A percentile compares a stretch with the other conserved stretches of the same genome.
Evolutionary conservation across 768 basidiomycete species (phyloP).

Genomic region (Boletus tylopilopsis): DNA sequence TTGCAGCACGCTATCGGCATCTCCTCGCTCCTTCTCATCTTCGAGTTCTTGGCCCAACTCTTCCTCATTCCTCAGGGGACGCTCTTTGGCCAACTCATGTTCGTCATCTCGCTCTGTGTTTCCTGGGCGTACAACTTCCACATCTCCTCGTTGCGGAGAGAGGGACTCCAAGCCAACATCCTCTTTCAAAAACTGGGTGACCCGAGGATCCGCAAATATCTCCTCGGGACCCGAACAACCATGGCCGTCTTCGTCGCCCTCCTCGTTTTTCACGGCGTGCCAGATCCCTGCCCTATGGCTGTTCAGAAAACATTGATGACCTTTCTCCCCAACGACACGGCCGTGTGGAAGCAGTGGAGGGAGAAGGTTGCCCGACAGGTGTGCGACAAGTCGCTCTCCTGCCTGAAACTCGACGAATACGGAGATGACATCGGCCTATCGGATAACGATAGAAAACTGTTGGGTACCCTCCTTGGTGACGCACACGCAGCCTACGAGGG

Average conservation of each 20-base stretch:
- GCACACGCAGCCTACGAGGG: constrained; percentile 12
- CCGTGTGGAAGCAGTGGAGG: constrained; percentile 21
- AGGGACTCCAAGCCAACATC: constrained; percentile 18
- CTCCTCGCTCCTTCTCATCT: constrained; percentile 26
- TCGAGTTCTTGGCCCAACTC: constrained; percentile 31
- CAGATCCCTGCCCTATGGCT: not conserved
- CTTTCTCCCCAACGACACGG: constrained; percentile 21
- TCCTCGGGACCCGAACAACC: constrained; percentile 14
- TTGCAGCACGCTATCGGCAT: constrained; percentile 15
- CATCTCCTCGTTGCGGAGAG: constrained; percentile 31
- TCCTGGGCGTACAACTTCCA: constrained; percentile 34
- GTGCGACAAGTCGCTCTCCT: constrained; percentile 1
- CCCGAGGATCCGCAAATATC: constrained; percentile 10
- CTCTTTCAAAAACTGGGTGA: constrained; percentile 14
- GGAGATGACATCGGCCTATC: not conserved
- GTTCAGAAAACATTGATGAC: constrained; percentile 9
- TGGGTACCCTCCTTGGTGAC: constrained; percentile 17
- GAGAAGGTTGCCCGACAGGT: constrained; percentile 13
- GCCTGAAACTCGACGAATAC: constrained; percentile 1
- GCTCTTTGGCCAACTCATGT: constrained; percentile 35
- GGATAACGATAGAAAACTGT: not conserved
- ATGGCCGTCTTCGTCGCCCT: constrained; percentile 15
- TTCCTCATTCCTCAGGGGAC: constrained; percentile 31
- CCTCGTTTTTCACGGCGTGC: constrained; percentile 6
- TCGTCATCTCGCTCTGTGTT: constrained; percentile 28